A percentile compares a stretch with the other conserved stretches of the same genome.
phyloP scores from a whole-genome alignment of 2,329 filamentous ascomycete species.

The Graphilbum sp. region DNA sequence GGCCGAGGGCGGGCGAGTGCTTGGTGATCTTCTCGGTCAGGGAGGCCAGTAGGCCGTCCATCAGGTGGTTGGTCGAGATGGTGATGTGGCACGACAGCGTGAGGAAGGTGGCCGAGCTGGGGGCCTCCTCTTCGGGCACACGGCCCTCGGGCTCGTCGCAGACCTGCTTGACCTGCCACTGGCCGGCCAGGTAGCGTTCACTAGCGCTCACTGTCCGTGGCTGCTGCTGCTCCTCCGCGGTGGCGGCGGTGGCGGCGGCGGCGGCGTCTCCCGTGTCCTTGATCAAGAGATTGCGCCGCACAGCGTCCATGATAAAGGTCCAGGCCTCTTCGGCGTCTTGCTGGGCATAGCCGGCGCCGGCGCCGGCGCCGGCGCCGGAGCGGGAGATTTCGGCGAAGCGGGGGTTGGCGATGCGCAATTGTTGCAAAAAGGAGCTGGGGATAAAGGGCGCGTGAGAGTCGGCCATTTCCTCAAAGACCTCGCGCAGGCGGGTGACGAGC shows the following conservation, averaged over 20 bases:
- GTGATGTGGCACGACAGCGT: conserved; percentile 96
- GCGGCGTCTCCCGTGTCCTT: conserved; percentile 23
- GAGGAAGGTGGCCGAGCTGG: conserved; percentile 57
- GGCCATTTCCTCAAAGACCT: conserved; percentile 78
- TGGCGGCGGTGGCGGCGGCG: neutral
- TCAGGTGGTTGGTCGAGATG: conserved; percentile 69
- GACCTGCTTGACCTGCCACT: conserved; percentile 60
- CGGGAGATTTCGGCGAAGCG: conserved; percentile 87
- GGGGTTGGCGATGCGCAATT: conserved; percentile 64
- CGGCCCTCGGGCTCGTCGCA: conserved; percentile 70
- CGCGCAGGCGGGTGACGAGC: conserved; percentile 59
- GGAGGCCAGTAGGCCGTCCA: conserved; percentile 71
- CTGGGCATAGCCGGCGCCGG: conserved; percentile 77
- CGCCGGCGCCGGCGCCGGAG: conserved; percentile 62
- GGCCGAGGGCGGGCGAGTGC: conserved; percentile 57
- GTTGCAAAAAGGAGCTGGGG: conserved; percentile 66
- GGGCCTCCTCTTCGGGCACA: conserved; percentile 25
- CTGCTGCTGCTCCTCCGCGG: neutral
- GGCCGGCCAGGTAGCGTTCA: conserved; percentile 57
- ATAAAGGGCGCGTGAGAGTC: conserved; percentile 77
- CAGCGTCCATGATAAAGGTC: conserved; percentile 80
- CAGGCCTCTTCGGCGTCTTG: conserved; percentile 98
- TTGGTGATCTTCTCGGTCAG: conserved; percentile 87
- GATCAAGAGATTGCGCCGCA: conserved; percentile 61
- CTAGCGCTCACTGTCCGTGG: neutral